Base-by-base conservation (phyloP, 2,329 filamentous ascomycete species). In the Nannizziopsis barbatae region DNA sequence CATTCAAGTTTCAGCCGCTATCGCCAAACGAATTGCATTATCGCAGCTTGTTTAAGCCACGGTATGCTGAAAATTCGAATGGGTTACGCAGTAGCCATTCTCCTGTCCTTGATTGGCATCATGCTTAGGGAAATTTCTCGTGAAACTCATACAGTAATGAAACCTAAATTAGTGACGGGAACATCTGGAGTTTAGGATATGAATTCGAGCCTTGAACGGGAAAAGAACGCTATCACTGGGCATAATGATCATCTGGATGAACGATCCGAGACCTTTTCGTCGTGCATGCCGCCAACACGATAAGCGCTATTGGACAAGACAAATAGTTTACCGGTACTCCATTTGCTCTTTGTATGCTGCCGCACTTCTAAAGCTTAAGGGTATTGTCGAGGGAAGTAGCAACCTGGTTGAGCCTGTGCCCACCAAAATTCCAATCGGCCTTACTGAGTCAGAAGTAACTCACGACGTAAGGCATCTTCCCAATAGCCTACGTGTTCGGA, bases 141-240 rank as follows among this genome's bases (percentile, higher is more conserved):
- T 27, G 22, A 7, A 27, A 27, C 22, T 27, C 22, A 27, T 27
- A 7, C 20, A 9, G 14, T 14, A 31, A 14, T 7, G 5, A n/a
- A 2, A 7, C 27, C 8, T 32, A 35, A n/a, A 12, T 11, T 6
- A 12, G 17, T 46, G 2, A 14, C n/a, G 39, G 43, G 5, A 60
- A 64, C 51, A 53, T 65, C 5, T 52, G 49, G 14, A 58, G 63
- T 31, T 56, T 65, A 18, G 62, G 62, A 20, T 55, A 61, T 37
- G 45, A 55, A 38, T 55, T 56, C 12, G 55, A n/a, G n/a, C n/a
- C n/a, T n/a, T n/a, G n/a, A n/a, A n/a, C n/a, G n/a, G n/a, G n/a
- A 57, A 12, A 58, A 50, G 5, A 56, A 63, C 5, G 56, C 55
- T 3, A 45, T 64, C 4, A 43, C 65, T 20, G 62, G 65, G 42